Evolutionary conservation across 2,329 filamentous ascomycete species (phyloP), one percentile per base, ranked within the genome.

Genomic region (Aspergillus spinulosporus): DNA sequence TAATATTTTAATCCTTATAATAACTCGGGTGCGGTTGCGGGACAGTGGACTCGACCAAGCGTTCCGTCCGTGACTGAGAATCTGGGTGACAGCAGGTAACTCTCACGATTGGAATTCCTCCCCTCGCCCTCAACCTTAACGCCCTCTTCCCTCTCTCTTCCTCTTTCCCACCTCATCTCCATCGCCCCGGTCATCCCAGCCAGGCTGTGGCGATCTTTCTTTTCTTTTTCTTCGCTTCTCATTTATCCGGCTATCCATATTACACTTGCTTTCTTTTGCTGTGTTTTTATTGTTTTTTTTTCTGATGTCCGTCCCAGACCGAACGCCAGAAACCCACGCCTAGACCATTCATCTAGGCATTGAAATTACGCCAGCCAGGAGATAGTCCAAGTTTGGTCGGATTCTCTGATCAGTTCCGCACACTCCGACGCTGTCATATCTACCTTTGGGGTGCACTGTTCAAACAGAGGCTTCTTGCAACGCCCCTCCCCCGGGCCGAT

Each of bases 291-390:
- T 32, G 50, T 59, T 48, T 45, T 51, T 45, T 49, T 56, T 51
- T 34, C 43, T 56, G 50, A 50, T 60, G 55, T 48, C 50, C 48
- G 56, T 52, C 54, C 53, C 42, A 43, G 54, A 56, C 37, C 49
- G 39, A 55, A 48, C 37, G 44, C 34, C 32, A 39, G 54, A 60
- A 57, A 51, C 57, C 55, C 26, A 58, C 52, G 37, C 58, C 49
- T 42, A n/a, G 3, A 39, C 59, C 51, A 49, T 37, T 60, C 56
- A 52, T 51, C 44, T 21, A 15, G 51, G 54, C 46, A 60, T 62
- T 60, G 54, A 64, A 59, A 57, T 60, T 40, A 47, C 51, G 29
- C 40, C 51, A 56, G 55, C 62, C 61, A 64, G 61, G 58, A 65
- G 57, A 57, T 55, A 53, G 39, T 59, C 56, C 54, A 56, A 57